Base-by-base conservation (phyloP, 2,329 filamentous ascomycete genomes). In the Hypoxylon sp. region DNA sequence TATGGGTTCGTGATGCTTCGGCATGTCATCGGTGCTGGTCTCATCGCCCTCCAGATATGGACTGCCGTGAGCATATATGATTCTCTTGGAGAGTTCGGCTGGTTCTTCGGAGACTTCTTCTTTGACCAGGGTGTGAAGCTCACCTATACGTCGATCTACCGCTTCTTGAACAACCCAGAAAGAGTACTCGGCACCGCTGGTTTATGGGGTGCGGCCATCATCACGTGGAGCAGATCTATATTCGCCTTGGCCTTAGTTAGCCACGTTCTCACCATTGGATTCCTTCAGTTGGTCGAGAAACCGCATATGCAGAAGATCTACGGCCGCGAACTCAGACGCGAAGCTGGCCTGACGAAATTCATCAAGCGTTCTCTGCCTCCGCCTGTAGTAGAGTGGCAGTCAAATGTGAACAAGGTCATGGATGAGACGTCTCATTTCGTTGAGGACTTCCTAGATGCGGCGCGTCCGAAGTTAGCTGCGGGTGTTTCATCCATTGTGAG, bases 101-200 rank as follows among this genome's bases (percentile, higher is more conserved):
- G 95, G 95, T 98, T 98, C 85, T 98, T 95, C 77, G 96, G 96
- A 17, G 96, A 99, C 79, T 99, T 98, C 84, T 98, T 99, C 85
- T 98, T 96, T 78, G 94, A 98, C 69, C 91, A 93, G 50, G 89
- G 91, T 10, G 91, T 91, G 11, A 97, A 96, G 81, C 86, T 98
- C 69, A 98, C 93, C 0, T 99, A 99, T 81, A 94, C 92, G 73
- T 97, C 95, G 69, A 99, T 99, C 76, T 99, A 99, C 80, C 94
- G 96, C 53, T 99, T 97, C 82, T 85, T 99, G 73, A 99, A 99
- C 83, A 99, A 98, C 77, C 96, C 96, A 0, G 96, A 99, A 80
- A 91, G 95, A 63, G 91, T 98, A 42, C 91, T 99, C 71, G 96
- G 96, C 30, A 90, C 97, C 4, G 95, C 95, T 17, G 96, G 95